A percentile compares a stretch with the other conserved stretches of the same genome.
Conservation (phyloP, 768 basidiomycete genomes). For the Boletus subparvulus region DNA sequence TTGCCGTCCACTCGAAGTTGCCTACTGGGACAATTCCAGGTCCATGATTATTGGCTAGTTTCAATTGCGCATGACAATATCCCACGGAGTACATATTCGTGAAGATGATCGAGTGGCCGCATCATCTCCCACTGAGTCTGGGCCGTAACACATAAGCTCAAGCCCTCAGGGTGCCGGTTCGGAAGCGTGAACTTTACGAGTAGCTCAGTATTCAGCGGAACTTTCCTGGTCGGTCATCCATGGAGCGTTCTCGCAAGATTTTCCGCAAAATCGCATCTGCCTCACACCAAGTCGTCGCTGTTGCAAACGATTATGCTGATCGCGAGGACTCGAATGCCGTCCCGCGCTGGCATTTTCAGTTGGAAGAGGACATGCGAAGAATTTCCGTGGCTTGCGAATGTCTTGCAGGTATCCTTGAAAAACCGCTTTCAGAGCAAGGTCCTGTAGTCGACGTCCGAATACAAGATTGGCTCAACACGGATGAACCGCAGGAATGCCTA, state of each 20-base stretch:
- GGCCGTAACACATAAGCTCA: too few species aligned
- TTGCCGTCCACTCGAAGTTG: too few species aligned
- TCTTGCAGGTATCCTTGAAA: neutral
- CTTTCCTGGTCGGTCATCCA: neutral
- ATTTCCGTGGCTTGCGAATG: slow-evolving; percentile 5
- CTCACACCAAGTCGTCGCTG: neutral
- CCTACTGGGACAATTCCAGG: too few species aligned
- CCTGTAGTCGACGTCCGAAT: neutral
- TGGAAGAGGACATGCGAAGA: slow-evolving; percentile 6
- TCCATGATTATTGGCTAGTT: too few species aligned
- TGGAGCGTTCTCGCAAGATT: slow-evolving; percentile 6
- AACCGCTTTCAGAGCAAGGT: neutral
- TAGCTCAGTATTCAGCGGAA: too few species aligned
- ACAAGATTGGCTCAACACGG: slow-evolving; percentile 3
- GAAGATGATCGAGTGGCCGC: too few species aligned
- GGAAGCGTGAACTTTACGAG: too few species aligned
- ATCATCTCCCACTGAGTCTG: too few species aligned
- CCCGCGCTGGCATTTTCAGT: neutral
- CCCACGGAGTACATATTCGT: too few species aligned
- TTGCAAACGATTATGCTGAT: slow-evolving; percentile 4
- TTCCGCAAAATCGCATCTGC: neutral
- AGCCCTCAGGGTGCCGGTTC: too few species aligned
- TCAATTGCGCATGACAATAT: too few species aligned
- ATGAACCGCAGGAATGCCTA: neutral
- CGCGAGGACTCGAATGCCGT: neutral